Conservation (phyloP, 148 eudicot genomes). For the Rhododendron griersonianum region DNA sequence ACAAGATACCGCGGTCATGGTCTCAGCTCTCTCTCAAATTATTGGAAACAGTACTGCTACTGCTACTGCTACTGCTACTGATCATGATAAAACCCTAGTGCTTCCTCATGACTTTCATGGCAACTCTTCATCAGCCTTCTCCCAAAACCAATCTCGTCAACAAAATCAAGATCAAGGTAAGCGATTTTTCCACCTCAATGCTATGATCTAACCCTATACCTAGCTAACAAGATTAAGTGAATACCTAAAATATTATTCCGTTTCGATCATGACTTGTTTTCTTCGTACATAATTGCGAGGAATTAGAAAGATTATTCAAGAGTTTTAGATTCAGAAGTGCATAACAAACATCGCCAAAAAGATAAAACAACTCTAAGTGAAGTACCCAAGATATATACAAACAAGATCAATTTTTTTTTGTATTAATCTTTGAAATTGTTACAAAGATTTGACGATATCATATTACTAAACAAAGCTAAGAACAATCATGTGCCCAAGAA, state of each 20-base stretch:
- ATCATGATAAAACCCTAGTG: not conserved
- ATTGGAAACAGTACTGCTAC: constrained; percentile 18
- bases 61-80: too few relatives aligned
- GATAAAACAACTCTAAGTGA: too few relatives aligned
- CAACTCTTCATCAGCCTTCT: not conserved
- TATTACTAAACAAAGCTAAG: too few relatives aligned
- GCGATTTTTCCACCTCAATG: not conserved
- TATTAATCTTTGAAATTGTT: too few relatives aligned
- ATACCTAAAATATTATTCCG: not conserved
- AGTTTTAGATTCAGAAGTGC: not conserved
- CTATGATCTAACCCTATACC: not conserved
- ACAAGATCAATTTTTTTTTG: too few relatives aligned
- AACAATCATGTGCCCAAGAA: too few relatives aligned
- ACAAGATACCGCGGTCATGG: constrained; percentile 56
- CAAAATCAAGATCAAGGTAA: constrained; percentile 19
- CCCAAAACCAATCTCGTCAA: constrained; percentile 1
- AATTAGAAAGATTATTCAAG: not conserved
- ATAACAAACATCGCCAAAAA: not conserved
- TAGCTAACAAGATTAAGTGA: not conserved
- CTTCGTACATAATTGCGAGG: not conserved
- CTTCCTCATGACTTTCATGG: not conserved
- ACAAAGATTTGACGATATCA: too few relatives aligned
- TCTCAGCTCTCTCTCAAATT: constrained; percentile 57
- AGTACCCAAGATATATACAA: not conserved
- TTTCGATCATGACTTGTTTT: not conserved